Conservation (phyloP, 352 stramenopile species). For the Phytophthora tentaculata region DNA sequence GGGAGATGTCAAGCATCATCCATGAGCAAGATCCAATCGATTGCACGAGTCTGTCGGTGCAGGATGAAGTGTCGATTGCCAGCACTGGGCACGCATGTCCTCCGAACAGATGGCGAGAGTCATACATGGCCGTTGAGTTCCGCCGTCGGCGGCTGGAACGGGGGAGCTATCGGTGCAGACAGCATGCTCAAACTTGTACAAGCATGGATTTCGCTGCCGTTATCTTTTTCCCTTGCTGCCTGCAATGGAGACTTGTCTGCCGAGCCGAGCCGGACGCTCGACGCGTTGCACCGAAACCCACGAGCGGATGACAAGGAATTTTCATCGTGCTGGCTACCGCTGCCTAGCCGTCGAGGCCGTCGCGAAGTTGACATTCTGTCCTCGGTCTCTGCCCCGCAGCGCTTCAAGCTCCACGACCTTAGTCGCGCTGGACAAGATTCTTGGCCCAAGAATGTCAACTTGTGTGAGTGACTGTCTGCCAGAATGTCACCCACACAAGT, state of each 20-base stretch:
- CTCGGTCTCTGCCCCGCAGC: constrained; percentile 5
- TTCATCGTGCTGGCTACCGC: constrained; percentile 28
- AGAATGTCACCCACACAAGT: no score
- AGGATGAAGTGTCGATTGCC: constrained; percentile 33
- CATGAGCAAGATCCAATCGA: constrained; percentile 26
- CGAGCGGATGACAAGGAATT: constrained; percentile 43
- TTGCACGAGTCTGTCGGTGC: constrained; percentile 6
- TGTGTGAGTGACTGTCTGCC: neutral
- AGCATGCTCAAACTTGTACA: constrained; percentile 16
- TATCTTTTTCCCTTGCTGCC: constrained; percentile 7
- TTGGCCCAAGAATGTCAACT: constrained; percentile 5
- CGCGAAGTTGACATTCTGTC: constrained; percentile 14
- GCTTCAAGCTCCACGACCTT: constrained; percentile 26
- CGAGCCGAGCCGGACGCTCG: constrained; percentile 12
- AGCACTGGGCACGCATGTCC: constrained; percentile 13
- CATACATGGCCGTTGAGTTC: constrained; percentile 20
- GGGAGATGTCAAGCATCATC: constrained; percentile 32
- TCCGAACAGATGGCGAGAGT: constrained; percentile 27
- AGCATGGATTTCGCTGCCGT: neutral
- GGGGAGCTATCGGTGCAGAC: constrained; percentile 24
- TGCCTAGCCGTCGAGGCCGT: constrained; percentile 7
- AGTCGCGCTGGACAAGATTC: constrained; percentile 26
- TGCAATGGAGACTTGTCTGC: constrained; percentile 24
- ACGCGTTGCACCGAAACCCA: constrained; percentile 33
- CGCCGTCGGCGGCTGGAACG: constrained; percentile 24